A percentile compares a stretch with the other conserved stretches of the same genome.
Conservation (phyloP, 257 asterid genomes). For the Lantana camara region DNA sequence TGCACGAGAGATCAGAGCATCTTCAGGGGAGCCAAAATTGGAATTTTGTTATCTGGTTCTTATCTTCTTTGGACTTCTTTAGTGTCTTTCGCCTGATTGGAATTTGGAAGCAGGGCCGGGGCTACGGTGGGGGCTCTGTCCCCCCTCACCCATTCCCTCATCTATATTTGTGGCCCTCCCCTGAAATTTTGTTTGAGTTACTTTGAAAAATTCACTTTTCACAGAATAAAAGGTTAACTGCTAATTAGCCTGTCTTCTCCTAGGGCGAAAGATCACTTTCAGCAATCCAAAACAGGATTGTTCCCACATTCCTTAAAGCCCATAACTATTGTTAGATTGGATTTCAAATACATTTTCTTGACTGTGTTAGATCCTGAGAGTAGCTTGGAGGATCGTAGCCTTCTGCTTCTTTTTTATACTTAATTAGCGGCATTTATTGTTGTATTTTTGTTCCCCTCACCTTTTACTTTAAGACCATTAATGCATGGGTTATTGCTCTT, state of each 20-base stretch:
- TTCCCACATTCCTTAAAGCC: not conserved
- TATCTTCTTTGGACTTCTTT: slow-evolving; percentile 2
- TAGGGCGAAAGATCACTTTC: not conserved
- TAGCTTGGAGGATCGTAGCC: not conserved
- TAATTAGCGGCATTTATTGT: not conserved
- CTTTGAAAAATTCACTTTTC: no score
- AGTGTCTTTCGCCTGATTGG: not conserved
- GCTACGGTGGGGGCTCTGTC: no score
- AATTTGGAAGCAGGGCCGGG: no score
- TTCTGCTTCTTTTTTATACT: not conserved
- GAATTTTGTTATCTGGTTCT: not conserved
- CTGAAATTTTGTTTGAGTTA: no score
- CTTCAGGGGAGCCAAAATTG: slow-evolving; percentile 12
- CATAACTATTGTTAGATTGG: not conserved
- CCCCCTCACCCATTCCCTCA: no score
- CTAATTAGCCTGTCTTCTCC: slow-evolving; percentile 1
- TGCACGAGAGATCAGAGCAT: not conserved
- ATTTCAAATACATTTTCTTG: not conserved
- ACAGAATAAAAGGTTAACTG: slow-evolving; percentile 7
- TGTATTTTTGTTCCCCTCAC: slow-evolving; percentile 5
- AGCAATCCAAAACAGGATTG: not conserved
- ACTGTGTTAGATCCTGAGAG: not conserved
- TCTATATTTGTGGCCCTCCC: no score
- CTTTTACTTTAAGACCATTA: slow-evolving; percentile 1
- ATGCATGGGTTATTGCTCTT: slow-evolving; percentile 3